Percentiles rank a stretch among this genome's conserved stretches.
Conservation (phyloP, 116 monocot genomes). For the Cymodocea nodosa region DNA sequence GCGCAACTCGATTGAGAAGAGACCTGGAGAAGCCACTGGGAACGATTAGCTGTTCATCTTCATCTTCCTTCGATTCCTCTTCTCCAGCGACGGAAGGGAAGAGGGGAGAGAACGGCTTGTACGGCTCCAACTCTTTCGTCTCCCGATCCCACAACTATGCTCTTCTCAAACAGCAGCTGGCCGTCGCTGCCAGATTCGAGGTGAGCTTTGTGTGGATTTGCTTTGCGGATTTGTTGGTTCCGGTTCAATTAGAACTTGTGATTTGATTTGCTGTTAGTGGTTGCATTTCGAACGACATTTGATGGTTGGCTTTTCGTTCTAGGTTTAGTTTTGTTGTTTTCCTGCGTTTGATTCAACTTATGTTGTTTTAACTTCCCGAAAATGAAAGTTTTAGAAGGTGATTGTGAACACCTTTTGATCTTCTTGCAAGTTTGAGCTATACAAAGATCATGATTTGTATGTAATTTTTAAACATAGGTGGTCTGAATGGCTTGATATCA, state of each 20-base stretch:
- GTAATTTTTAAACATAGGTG: too few species aligned
- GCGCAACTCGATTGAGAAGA: constrained; percentile 3
- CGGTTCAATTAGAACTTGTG: neutral
- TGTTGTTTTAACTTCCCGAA: too few species aligned
- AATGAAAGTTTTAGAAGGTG: too few species aligned
- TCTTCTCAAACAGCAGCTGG: constrained; percentile 78
- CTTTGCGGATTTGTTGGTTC: neutral
- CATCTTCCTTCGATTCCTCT: constrained; percentile 2
- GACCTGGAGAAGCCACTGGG: constrained; percentile 2
- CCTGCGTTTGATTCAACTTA: too few species aligned
- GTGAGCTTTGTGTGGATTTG: constrained; percentile 12
- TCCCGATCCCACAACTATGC: constrained; percentile 74
- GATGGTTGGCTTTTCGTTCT: too few species aligned
- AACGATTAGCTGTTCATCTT: neutral
- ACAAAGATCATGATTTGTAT: too few species aligned
- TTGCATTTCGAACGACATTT: too few species aligned
- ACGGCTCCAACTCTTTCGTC: constrained; percentile 26
- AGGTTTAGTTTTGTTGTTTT: too few species aligned
- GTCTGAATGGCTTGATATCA: too few species aligned
- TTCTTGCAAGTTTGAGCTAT: too few species aligned
- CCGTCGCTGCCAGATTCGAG: constrained; percentile 89
- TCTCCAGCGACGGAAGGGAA: constrained; percentile 11
- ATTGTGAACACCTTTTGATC: too few species aligned
- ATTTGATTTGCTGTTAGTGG: neutral
- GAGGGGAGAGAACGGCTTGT: constrained; percentile 5